Evolutionary conservation across 1,284 basidiomycete species (phyloP).

Genomic region (Ustilago vetiveriae): DNA sequence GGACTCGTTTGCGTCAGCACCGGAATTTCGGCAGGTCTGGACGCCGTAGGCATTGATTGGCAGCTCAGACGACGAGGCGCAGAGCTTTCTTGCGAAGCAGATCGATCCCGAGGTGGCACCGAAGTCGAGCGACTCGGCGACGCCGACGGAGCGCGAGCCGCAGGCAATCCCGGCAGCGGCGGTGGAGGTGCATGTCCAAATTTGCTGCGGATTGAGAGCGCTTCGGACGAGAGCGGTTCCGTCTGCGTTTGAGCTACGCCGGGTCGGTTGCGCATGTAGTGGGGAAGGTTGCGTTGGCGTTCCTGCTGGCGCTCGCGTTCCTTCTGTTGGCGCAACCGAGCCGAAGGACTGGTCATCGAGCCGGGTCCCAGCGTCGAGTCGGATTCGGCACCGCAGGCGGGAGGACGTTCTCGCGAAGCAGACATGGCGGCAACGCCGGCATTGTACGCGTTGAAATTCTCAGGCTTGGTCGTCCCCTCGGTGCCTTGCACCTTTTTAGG

Average conservation of each 20-base stretch:
- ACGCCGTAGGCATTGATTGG: conserved; percentile 9
- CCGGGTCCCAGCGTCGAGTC: conserved; percentile 39
- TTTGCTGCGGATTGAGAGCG: conserved; percentile 45
- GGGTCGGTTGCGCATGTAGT: conserved; percentile 33
- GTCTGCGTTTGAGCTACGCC: conserved; percentile 6
- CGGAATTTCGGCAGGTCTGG: conserved; percentile 18
- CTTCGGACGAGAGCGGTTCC: conserved; percentile 35
- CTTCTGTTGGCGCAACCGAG: conserved; percentile 42
- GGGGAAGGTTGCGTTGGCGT: conserved; percentile 40
- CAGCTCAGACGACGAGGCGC: conserved; percentile 26
- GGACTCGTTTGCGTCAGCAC: conserved; percentile 42
- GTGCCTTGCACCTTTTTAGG: conserved; percentile 37
- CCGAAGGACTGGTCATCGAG: conserved; percentile 26
- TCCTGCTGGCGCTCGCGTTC: conserved; percentile 45
- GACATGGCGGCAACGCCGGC: conserved; percentile 42
- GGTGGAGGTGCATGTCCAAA: conserved; percentile 48
- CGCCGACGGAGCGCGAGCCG: conserved; percentile 13
- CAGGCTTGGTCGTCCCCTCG: conserved; percentile 43
- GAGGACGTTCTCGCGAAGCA: conserved; percentile 24
- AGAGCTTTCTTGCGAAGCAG: neutral
- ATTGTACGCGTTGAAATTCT: conserved; percentile 47
- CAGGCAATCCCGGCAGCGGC: conserved; percentile 33
- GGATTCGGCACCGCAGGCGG: conserved; percentile 37
- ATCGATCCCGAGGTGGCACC: conserved; percentile 13
- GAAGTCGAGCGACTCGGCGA: conserved; percentile 39